Evolutionary conservation across 106 monocot genomes (phyloP), one percentile per base, ranked within the genome.

Genomic region (Dendrobium chrysotoxum): DNA sequence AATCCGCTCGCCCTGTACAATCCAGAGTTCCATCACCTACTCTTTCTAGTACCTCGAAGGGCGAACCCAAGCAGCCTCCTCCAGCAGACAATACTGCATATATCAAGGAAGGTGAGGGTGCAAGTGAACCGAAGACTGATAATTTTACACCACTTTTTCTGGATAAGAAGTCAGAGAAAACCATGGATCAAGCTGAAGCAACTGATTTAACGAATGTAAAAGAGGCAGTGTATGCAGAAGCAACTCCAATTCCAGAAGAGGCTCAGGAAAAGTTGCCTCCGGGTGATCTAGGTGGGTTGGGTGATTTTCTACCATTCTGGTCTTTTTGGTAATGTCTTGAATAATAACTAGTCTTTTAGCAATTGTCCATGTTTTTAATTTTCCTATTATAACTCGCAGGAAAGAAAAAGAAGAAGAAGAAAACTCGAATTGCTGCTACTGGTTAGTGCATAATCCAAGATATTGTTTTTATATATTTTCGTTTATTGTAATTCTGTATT

Each of bases 401-500:
- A 73, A 99, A 95, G 87, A 95, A 91, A 79, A 99, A 99, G 84
- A 98, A 99, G 77, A 99, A 99, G 85, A 99, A 93, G 66, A 92
- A 93, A 81, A 17, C 72, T 35, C 87, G 84, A 13, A 9, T 79
- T 7, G 85, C 84, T 77, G 83, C 79, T 10, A 77, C n/a, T 84
- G 91, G 95, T 96, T 53, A 87, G 91, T 91, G 41, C 47, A 28
- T 23, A 55, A 13, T 39, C 12, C 11, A 47, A 26, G 15, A 23
- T 15, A 21, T 73, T 0, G 12, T 38, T 10, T 53, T 38, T 47
- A 40, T 68, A 12, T 61, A 40, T 78, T 41, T 25, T 50, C 5
- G 5, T 77, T 15, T n/a, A 13, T 79, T 50, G 46, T 45, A 44
- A 44, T 44, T 25, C 23, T 20, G 21, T 35, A 40, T 64, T 40